phyloP scores from a whole-genome alignment of 164 flowering plant genomes.

The Nymphaea colorata region DNA sequence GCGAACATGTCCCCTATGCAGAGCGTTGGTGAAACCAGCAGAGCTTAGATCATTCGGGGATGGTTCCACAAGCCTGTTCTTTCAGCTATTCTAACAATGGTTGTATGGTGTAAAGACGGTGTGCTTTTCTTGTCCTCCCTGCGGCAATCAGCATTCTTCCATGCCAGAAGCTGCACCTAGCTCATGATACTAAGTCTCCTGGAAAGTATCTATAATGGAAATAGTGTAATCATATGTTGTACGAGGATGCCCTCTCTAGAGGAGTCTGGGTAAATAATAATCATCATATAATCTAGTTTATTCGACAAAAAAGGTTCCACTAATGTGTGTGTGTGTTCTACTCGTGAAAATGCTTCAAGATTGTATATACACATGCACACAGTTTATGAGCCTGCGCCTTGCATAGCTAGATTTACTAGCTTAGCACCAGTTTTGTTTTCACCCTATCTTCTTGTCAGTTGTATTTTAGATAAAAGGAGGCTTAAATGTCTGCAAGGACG shows the following conservation, averaged over 20 bases:
- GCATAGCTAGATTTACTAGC: too few relatives aligned
- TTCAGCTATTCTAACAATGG: slow-evolving; percentile 56
- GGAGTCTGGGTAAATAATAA: background rate
- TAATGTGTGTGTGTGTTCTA: background rate
- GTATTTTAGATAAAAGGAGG: too few relatives aligned
- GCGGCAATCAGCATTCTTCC: background rate
- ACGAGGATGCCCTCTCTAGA: background rate
- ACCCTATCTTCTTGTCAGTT: too few relatives aligned
- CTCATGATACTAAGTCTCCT: background rate
- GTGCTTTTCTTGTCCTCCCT: background rate
- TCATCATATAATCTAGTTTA: too few relatives aligned
- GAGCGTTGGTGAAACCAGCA: slow-evolving; percentile 92
- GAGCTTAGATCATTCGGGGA: slow-evolving; percentile 79
- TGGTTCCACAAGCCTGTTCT: slow-evolving; percentile 83
- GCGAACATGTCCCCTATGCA: slow-evolving; percentile 87
- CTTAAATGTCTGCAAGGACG: too few relatives aligned
- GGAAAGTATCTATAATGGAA: background rate
- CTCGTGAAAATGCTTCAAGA: background rate
- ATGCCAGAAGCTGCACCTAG: background rate
- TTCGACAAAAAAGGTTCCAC: background rate
- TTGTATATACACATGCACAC: too few relatives aligned
- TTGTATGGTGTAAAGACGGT: background rate
- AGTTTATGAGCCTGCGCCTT: too few relatives aligned
- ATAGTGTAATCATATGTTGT: background rate
- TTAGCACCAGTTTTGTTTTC: too few relatives aligned